Base-by-base conservation (phyloP, 177 flowering plant genomes). In the Vitis hybrid region DNA sequence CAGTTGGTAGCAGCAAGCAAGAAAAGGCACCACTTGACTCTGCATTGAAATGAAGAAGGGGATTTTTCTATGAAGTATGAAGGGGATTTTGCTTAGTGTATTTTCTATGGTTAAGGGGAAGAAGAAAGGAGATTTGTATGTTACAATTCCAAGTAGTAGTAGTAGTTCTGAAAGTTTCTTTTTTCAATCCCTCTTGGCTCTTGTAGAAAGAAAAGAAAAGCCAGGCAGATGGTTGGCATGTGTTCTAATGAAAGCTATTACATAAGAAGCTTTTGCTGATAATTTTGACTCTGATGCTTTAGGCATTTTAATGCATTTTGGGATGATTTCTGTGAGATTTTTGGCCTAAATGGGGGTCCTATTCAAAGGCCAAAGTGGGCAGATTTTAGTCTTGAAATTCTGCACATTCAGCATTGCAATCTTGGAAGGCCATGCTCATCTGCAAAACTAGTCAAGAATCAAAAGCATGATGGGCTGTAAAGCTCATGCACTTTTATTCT, bases 1-100 rank as follows among this genome's bases (percentile, higher is more conserved):
- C 74, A 81, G 84, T 81, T 76, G 77, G 75, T 61, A 71, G 74
- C 72, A 53, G 68, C 50, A 79, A 73, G 75, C 76, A 71, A 65
- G 81, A 38, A 20, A 73, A 78, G 77, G 51, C 65, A 49, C 17
- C 17, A 24, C 64, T 65, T 49, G 69, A 71, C 65, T 64, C 52
- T 49, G 44, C 68, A 38, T 11, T 33, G 74, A 71, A 69, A 31
- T 62, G 71, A 64, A 66, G 69, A 53, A 68, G 69, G 9, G 58
- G 64, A 5, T 15, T 65, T 62, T 69, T 20, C 50, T 38, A 14
- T 4, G 14, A 44, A 56, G 68, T 50, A 38, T 68, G 65, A 22
- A 63, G 54, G 33, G 13, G 28, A 62, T 1, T 50, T 64, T 52
- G 51, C 44, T 57, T 57, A 59, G 59, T 59, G 73, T 24, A 24